phyloP scores from a whole-genome alignment of 1,284 basidiomycete genomes.

The Sporisorium graminicola region DNA sequence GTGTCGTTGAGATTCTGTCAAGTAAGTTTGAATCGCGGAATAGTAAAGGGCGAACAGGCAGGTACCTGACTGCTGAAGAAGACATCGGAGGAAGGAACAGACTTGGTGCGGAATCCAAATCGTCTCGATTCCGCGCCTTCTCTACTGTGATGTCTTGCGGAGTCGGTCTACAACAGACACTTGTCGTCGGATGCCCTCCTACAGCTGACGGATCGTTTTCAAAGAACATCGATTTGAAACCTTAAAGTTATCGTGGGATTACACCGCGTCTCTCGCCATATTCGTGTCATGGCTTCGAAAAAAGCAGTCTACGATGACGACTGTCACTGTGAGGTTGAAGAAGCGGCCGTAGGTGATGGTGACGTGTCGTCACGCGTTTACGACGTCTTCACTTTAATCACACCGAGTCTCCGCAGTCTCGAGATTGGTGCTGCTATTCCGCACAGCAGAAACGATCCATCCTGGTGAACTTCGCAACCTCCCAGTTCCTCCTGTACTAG shows the following conservation, averaged over 20 bases:
- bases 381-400: not conserved
- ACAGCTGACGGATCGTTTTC: not conserved
- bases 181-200: not conserved
- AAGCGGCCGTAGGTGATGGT: not conserved
- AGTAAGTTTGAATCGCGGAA: no score
- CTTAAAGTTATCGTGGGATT: not conserved
- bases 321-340: not conserved
- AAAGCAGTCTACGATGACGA: not conserved
- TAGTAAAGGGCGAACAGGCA: no score
- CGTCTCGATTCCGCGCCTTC: not conserved
- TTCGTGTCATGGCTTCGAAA: not conserved
- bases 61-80: no score
- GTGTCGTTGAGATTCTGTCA: no score
- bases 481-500: not conserved
- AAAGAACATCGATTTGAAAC: not conserved
- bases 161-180: not conserved
- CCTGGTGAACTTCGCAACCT: not conserved
- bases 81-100: not conserved
- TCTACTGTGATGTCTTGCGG: not conserved
- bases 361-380: conserved; percentile 8
- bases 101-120: not conserved
- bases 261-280: not conserved
- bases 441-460: not conserved
- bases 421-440: not conserved
- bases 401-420: not conserved